These are phyloP conservation scores for Acmispon strigosus DNA, from an alignment of 306 rosid species.

Conservation along the genomic window DNA sequence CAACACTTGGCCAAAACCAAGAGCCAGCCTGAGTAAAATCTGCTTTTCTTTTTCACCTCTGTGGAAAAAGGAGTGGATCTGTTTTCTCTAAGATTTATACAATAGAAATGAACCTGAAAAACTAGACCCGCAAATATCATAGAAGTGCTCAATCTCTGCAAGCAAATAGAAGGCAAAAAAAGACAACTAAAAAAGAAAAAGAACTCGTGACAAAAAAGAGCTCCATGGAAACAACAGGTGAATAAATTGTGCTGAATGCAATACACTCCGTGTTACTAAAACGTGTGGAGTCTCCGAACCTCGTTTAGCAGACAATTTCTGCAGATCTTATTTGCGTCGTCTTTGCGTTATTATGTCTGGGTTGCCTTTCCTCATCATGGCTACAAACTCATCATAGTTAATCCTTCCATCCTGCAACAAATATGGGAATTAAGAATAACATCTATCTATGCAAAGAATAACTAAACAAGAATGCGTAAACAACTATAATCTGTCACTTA, in stretches of 20 bases:
- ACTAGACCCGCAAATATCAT: neutral
- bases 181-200: neutral
- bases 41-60: neutral
- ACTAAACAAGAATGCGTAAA: neutral
- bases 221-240: neutral
- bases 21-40: neutral
- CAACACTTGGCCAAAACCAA: neutral
- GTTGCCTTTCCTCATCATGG: slow-evolving; percentile 95
- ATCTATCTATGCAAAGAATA: neutral
- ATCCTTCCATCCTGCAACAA: slow-evolving; percentile 77
- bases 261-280: neutral
- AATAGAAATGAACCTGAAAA: neutral
- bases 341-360: slow-evolving; percentile 55
- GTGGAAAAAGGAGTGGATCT: neutral
- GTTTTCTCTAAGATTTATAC: slow-evolving; percentile 7
- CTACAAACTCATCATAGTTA: slow-evolving; percentile 83
- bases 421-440: neutral
- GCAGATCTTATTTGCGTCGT: slow-evolving; percentile 46
- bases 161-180: neutral
- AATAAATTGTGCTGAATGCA: neutral
- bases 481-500: neutral
- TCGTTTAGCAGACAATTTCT: slow-evolving; percentile 3
- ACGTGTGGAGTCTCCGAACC: neutral
- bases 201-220: neutral
- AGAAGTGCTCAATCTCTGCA: slow-evolving; percentile 1